Evolutionary conservation across 768 basidiomycete species (phyloP).

Genomic region (Trametes cinnabarina): DNA sequence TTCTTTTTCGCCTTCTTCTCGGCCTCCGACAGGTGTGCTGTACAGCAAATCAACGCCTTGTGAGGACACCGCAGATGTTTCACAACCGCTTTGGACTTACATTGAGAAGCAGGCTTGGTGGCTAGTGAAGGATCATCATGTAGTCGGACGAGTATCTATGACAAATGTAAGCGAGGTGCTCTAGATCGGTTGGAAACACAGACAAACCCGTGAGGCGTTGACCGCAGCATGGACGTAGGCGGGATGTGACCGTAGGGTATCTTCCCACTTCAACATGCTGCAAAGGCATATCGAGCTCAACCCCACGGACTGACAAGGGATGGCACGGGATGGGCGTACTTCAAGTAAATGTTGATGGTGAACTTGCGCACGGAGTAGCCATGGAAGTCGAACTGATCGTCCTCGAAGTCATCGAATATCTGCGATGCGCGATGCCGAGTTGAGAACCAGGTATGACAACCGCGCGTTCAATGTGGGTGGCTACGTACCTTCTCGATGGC

Average conservation of each 20-base stretch:
- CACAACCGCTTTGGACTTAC: too few species aligned
- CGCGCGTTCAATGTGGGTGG: too few species aligned
- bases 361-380: conserved; percentile 89
- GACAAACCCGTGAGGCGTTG: conserved; percentile 61
- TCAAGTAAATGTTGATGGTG: conserved; percentile 80
- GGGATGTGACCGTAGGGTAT: conserved; percentile 72
- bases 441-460: too few species aligned
- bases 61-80: too few species aligned
- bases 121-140: conserved; percentile 70
- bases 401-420: conserved; percentile 85
- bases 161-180: too few species aligned
- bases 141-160: conserved; percentile 70
- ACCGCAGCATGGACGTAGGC: conserved; percentile 72
- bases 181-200: too few species aligned
- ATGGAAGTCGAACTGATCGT: conserved; percentile 98
- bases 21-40: conserved; percentile 51
- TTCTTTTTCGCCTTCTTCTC: conserved; percentile 86
- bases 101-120: conserved; percentile 32
- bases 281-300: not conserved
- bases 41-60: too few species aligned
- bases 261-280: conserved; percentile 82
- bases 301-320: too few species aligned
- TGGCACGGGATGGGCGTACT: too few species aligned
- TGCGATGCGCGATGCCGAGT: too few species aligned
- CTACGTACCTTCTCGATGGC: conserved; percentile 67